phyloP scores from a whole-genome alignment of 2,329 filamentous ascomycete species.

The Escovopsis weberi region DNA sequence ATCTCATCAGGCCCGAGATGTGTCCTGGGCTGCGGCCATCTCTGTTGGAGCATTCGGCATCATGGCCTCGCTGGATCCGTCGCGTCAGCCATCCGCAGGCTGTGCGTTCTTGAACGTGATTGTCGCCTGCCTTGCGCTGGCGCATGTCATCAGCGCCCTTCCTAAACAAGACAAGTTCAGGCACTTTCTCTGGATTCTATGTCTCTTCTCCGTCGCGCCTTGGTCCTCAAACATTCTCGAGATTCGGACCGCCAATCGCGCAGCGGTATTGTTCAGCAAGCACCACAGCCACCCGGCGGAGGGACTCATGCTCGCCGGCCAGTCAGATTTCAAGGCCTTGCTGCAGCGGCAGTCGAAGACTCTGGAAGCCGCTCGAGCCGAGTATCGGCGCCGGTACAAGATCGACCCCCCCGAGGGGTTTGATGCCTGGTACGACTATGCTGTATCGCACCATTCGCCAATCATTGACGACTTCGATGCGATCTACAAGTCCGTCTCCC shows the following conservation, averaged over 20 bases:
- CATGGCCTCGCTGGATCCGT: conserved; percentile 15
- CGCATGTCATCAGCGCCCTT: conserved; percentile 17
- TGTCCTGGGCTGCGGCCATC: conserved; percentile 18
- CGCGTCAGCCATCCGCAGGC: conserved; percentile 12
- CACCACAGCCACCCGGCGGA: conserved; percentile 21
- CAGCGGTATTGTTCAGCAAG: conserved; percentile 3
- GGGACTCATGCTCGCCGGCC: conserved; percentile 14
- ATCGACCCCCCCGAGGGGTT: conserved; percentile 62
- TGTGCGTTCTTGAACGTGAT: conserved; percentile 14
- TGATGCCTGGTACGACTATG: conserved; percentile 67
- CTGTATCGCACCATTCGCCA: conserved; percentile 42
- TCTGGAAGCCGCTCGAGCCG: conserved; percentile 21
- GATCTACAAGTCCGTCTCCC: conserved; percentile 24
- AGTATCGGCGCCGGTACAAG: conserved; percentile 32
- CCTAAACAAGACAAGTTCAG: conserved; percentile 16
- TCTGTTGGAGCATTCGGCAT: conserved; percentile 19
- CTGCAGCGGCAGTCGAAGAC: conserved; percentile 23
- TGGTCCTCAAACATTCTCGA: conserved; percentile 15
- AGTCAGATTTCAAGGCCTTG: conserved; percentile 15
- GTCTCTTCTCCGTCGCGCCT: conserved; percentile 16
- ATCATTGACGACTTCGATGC: conserved; percentile 58
- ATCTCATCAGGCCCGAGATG: conserved; percentile 13
- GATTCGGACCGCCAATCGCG: conserved; percentile 9
- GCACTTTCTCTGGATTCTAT: conserved; percentile 16
- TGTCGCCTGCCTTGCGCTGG: conserved; percentile 17